Evolutionary conservation across 177 flowering plant species (phyloP).

Genomic region (Vitis hybrid): DNA sequence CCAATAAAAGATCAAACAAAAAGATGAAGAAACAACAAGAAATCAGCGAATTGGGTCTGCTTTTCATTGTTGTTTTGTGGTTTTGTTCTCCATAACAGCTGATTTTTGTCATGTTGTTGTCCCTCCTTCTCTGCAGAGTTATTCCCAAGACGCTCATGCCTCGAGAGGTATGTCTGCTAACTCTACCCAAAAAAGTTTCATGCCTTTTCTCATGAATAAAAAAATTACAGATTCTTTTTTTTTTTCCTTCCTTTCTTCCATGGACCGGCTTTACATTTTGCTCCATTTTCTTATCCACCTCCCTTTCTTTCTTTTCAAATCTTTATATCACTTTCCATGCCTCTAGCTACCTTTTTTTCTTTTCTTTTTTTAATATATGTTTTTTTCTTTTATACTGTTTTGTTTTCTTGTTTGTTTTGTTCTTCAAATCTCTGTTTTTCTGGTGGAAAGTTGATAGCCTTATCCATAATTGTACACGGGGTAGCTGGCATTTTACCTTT

Average conservation of each 20-base stretch:
- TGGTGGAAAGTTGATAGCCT: slow-evolving; percentile 8
- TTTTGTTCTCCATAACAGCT: slow-evolving; percentile 21
- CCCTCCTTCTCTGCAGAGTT: slow-evolving; percentile 64
- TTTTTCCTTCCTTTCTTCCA: neutral
- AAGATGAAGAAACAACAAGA: neutral
- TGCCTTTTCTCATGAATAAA: slow-evolving; percentile 25
- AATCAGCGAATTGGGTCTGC: slow-evolving; percentile 15
- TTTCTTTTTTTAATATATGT: neutral
- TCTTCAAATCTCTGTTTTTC: slow-evolving; percentile 6
- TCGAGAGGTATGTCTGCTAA: slow-evolving; percentile 87
- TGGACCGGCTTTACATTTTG: too few relatives aligned
- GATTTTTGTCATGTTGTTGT: slow-evolving; percentile 79
- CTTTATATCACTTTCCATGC: neutral
- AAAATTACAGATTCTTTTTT: neutral
- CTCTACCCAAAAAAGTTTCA: slow-evolving; percentile 24
- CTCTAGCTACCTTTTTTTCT: neutral
- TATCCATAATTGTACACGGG: slow-evolving; percentile 24
- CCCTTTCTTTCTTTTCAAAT: neutral
- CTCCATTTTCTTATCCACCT: neutral
- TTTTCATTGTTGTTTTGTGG: neutral
- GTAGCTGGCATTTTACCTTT: slow-evolving; percentile 19
- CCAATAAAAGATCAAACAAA: neutral
- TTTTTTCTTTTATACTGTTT: neutral
- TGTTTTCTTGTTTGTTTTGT: slow-evolving; percentile 1
- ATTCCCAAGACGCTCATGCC: slow-evolving; percentile 99